Base-by-base conservation (phyloP, 495 filamentous ascomycete species). In the Pyronema domesticum region DNA sequence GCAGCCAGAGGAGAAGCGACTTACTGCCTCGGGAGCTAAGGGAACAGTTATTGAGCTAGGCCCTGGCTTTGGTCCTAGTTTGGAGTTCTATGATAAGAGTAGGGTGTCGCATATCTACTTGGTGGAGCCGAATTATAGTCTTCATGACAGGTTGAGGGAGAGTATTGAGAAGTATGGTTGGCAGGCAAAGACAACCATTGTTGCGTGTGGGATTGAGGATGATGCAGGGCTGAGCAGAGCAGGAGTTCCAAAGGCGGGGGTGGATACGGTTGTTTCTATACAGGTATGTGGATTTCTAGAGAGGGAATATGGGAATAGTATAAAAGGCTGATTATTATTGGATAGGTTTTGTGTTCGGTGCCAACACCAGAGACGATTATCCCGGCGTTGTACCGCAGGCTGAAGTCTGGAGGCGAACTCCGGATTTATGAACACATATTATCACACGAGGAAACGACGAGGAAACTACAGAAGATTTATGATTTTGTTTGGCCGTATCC, bases 151-250 rank as follows among this genome's bases (percentile, higher is more conserved):
- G 1, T 37, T 57, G 50, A 53, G 47, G 42, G 39, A 54, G 46
- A 47, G 13, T 6, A 46, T 52, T 9, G 43, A 37, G 37, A 52
- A 54, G 13, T 30, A 46, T 9, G 55, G 50, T 4, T 57, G 55
- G 55, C 49, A 37, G 33, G 55, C 40, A 11, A 51, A 17, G 18
- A 37, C 37, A 13, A 39, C 46, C 36, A 37, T 57, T 40, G 14
- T 57, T n/a, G 46, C 14, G 14, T 57, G 55, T 49, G 55, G 55
- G 37, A 53, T 53, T 57, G 55, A 57, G 51, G 50, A 57, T 57
- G 50, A 39, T 7, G 43, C 40, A 3, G 43, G 39, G 40, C 34
- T 57, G 17, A 51, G 33, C 33, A 42, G 39, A 39, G 50, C 23
- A 13, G 55, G 55, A n/a, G 55, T 57, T 39, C 55, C 55, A 10